Evolutionary conservation across 768 basidiomycete genomes (phyloP).

Genomic region (Lactarius hatsudake): DNA sequence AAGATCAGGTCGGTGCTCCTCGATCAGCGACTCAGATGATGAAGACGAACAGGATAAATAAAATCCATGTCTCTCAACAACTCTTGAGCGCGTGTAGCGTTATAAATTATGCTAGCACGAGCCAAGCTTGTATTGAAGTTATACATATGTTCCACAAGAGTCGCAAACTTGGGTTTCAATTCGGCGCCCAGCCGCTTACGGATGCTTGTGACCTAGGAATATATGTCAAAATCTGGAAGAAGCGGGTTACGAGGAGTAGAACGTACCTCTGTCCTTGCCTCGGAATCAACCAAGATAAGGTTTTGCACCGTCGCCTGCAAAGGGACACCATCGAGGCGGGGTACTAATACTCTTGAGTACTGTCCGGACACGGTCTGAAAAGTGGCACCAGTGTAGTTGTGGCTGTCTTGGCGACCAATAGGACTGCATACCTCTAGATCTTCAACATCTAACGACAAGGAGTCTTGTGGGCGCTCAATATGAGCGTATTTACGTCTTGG

Average conservation of each 20-base stretch:
- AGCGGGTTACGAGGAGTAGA: neutral
- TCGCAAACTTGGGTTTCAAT: constrained; percentile 1
- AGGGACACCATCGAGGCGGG: neutral
- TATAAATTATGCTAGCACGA: neutral
- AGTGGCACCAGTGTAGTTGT: neutral
- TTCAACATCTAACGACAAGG: neutral
- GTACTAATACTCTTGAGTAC: neutral
- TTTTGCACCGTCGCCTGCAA: neutral
- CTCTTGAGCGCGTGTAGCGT: neutral
- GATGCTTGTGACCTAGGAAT: neutral
- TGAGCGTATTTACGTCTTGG: too few relatives aligned
- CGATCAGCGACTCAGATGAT: neutral
- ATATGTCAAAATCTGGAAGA: neutral
- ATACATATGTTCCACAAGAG: constrained; percentile 11
- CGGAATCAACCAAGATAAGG: neutral
- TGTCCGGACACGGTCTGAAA: neutral
- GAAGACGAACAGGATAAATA: constrained; percentile 6
- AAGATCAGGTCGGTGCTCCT: neutral
- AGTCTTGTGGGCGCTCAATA: too few relatives aligned
- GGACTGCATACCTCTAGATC: neutral
- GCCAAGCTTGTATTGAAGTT: constrained; percentile 1
- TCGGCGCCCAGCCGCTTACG: neutral
- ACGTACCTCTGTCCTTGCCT: neutral
- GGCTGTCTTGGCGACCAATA: neutral
- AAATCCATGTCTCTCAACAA: constrained; percentile 12